Evolutionary conservation across 441 rosid species (phyloP), one percentile per base, ranked within the genome.

Genomic region (Pelargonium cotyledonis): DNA sequence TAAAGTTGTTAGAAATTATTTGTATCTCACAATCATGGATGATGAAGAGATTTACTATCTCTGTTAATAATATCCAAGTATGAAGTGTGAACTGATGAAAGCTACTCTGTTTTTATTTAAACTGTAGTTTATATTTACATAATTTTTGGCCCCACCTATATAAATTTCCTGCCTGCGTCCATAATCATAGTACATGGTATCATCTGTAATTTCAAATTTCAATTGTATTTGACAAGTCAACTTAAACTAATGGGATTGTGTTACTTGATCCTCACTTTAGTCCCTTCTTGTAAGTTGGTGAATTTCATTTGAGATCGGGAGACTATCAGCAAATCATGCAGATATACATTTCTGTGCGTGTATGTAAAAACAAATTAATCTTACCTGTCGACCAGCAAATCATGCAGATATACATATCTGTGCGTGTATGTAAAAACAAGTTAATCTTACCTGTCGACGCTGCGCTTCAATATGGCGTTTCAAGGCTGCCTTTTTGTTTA

Each of bases 401-500:
- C n/a, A n/a, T 49, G 57, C 16, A 49, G 15, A 11, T 11, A 43
- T 43, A 6, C 46, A 49, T 14, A 49, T 49, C 12, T 14, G 16
- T 19, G 21, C 15, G 16, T 51, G 5, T 51, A 5, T 3, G 58
- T 53, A 19, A 18, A 53, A 53, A 53, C 60, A 15, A 53, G 60
- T n/a, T 15, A 53, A 63, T 10, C 41, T 26, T 79, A 95, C 99
- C 93, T 89, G 69, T 18, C 75, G 82, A 40, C 96, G 98, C 64
- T 95, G 98, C 76, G 89, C 90, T 82, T 90, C 99, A 31, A 85
- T 58, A 72, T 88, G 89, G 75, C 87, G 92, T 75, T 81, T 88
- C 92, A 88, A 47, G 67, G 99, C 99, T 80, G 82, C 86, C 73
- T 81, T 92, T 84, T 86, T 95, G 77, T 75, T 86, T 63, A 86